Base-by-base conservation (phyloP, 768 basidiomycete species). In the Piloderma croceum region DNA sequence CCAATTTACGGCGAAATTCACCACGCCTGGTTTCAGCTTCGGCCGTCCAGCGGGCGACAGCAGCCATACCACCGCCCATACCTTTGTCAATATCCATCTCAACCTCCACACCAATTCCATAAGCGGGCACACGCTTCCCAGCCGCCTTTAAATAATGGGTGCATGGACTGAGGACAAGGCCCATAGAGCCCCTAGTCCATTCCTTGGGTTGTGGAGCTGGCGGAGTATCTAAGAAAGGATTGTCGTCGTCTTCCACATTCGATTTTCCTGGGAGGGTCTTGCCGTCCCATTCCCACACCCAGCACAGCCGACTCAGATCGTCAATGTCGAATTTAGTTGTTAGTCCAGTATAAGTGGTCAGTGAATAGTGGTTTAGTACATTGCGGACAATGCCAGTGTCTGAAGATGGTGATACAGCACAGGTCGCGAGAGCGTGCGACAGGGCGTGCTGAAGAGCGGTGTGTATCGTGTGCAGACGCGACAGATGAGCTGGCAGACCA, bases 211-310 rank as follows among this genome's bases (percentile, higher is more conserved):
- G 47, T 5, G 61, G 37, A 4, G 67, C 42, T 19, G 62, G 44
- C 3, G 59, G 54, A 3, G 73, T 61, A n/a, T 60, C 61, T 51
- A 86, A 62, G 70, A 89, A 86, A 23, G 84, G 84, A 47, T 88
- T 88, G 5, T 82, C 74, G 11, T 84, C 83, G 10, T 77, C 76
- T 5, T 65, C 56, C 11, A 46, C 43, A 18, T 39, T n/a, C 18
- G 34, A 2, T 53, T 42, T 15, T 6, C 42, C 36, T 3, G 71
- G 65, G 3, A 74, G 39, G 5, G 66, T 45, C 32, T 72, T 59
- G 5, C 74, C 72, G 52, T 88, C 80, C 89, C 89, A 91, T 57
- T 90, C 89, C 86, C 89, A 90, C 12, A 90, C 44, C 88, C 89
- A 90, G 61, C 88, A 90, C 15, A 91, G 71, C 43, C 83, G 71